phyloP scores from a whole-genome alignment of 1,284 basidiomycete genomes.

The Hymenochaete sp. region DNA sequence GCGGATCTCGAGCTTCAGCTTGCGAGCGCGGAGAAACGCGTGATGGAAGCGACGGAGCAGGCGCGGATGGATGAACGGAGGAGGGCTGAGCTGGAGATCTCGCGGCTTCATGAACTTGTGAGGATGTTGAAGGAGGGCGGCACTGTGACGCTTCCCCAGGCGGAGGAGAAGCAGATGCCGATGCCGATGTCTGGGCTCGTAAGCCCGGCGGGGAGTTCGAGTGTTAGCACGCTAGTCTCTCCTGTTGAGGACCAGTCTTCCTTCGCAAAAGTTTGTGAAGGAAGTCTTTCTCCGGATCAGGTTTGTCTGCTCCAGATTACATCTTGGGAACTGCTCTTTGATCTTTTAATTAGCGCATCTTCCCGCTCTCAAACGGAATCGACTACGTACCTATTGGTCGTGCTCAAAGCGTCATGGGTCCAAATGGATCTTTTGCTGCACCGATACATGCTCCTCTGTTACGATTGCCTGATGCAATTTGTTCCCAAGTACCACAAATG shows the following conservation, averaged over 20 bases:
- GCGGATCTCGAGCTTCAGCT: conserved; percentile 24
- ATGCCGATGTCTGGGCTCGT: too few species aligned
- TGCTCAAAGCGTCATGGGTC: conserved; percentile 6
- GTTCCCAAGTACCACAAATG: not conserved
- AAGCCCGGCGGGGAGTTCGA: conserved; percentile 7
- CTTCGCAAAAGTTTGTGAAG: conserved; percentile 1
- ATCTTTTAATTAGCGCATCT: conserved; percentile 2
- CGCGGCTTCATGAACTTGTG: conserved; percentile 31
- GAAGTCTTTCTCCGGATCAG: conserved; percentile 4
- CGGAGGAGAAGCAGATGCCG: too few species aligned
- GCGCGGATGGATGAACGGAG: conserved; percentile 12
- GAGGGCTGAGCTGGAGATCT: conserved; percentile 29
- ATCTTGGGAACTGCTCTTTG: not conserved
- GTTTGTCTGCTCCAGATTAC: not conserved
- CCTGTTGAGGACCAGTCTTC: conserved; percentile 4
- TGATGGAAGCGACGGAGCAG: conserved; percentile 1
- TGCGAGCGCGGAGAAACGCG: conserved; percentile 11
- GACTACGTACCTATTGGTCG: conserved; percentile 11
- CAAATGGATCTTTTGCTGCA: conserved; percentile 1
- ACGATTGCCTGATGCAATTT: conserved; percentile 2
- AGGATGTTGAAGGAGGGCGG: conserved; percentile 29
- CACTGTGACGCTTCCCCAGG: too few species aligned
- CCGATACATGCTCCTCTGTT: not conserved
- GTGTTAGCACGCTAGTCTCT: conserved; percentile 6
- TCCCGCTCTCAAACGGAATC: conserved; percentile 11